Conservation (phyloP, 148 eudicot species). For the Vaccinium darrowii region DNA sequence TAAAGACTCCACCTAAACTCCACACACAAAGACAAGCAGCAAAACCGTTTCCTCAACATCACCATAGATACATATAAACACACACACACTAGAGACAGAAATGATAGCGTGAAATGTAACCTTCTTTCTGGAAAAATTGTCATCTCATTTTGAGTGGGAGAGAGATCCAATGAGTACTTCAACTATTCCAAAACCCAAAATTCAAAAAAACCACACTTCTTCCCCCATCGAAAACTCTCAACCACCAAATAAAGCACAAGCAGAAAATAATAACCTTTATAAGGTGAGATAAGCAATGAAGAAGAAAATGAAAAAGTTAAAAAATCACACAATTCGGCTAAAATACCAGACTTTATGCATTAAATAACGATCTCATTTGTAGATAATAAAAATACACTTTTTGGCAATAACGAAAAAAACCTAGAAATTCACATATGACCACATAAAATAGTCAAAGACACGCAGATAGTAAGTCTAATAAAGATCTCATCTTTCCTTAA, state of each 20-base stretch:
- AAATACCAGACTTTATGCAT: neutral
- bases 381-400: neutral
- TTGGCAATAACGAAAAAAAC: neutral
- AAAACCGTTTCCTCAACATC: neutral
- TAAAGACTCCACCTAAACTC: neutral
- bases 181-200: neutral
- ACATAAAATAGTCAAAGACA: too few species aligned
- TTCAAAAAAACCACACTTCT: neutral
- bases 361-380: neutral
- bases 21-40: neutral
- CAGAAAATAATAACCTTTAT: neutral
- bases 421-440: neutral
- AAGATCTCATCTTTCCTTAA: neutral
- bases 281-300: neutral
- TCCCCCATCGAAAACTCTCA: neutral
- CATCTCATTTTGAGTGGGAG: neutral
- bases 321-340: neutral
- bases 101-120: too few species aligned
- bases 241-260: neutral
- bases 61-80: too few species aligned
- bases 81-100: too few species aligned
- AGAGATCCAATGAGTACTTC: neutral
- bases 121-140: too few species aligned
- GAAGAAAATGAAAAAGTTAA: neutral
- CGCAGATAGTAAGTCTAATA: neutral